Evolutionary conservation across 106 monocot species (phyloP), one percentile per base, ranked within the genome.

Genomic region (Ottelia alismoides): DNA sequence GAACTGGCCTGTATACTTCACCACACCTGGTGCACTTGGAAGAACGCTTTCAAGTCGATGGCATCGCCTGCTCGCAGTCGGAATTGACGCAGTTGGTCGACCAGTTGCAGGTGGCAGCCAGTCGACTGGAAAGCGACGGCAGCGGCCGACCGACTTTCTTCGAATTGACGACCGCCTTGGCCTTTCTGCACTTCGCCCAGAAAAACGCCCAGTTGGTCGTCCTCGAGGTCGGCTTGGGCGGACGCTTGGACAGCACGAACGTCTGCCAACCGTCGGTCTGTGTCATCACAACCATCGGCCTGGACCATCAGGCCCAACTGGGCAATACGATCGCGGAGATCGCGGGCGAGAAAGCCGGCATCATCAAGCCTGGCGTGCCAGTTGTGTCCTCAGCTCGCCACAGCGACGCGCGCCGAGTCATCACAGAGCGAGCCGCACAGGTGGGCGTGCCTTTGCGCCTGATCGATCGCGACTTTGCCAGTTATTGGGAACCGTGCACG

Each of bases 271-370:
- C 11, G 2, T 22, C 7, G 2, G 20, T 54, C 28, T n/a, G 21
- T 54, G 26, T 26, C 28, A 27, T 24, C 9, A 10, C 7, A 11
- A 2, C 20, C 11, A 12, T 17, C 11, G 52, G 7, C 2, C 9
- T 25, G 22, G 52, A 17, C 20, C 10, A 25, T 27, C 22, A 11
- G 25, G 48, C 11, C 3, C 12, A 12, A 25, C 7, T 53, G 2
- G 94, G 94, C 60, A 53, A 79, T 67, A 85, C 94, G 31, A 67
- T 96, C 71, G 76, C 44, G 44, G 25, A 81, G 61, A 96, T 96
- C 67, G 88, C 94, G 63, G 68, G 57, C 21, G 72, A 84, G 40
- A 96, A 96, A 53, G 88, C 94, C 63, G 94, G 94, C 27, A 96
- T 96, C 64, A 82, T 96, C 54, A 96, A 96, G 88, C 88, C 82